Conservation (phyloP, 2,329 filamentous ascomycete species). For the Podosphaera fusca region DNA sequence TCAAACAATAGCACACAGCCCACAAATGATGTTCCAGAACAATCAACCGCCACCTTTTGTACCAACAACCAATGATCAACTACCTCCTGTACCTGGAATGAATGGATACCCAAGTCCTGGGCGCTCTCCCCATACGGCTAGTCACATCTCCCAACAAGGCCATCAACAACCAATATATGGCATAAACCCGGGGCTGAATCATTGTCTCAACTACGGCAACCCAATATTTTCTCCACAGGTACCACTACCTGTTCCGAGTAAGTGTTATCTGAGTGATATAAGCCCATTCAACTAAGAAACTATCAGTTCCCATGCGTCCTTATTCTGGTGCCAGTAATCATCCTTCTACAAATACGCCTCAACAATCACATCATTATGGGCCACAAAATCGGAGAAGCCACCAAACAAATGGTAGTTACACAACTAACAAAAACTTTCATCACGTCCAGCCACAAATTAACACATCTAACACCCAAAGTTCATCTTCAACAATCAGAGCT, state of each 20-base stretch:
- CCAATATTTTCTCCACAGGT: constrained; percentile 50
- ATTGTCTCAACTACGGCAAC: constrained; percentile 30
- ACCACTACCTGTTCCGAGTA: constrained; percentile 51
- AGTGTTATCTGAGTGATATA: constrained; percentile 17
- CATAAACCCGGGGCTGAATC: constrained; percentile 53
- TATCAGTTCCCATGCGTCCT: constrained; percentile 33
- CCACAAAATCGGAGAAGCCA: constrained; percentile 29
- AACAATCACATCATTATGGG: constrained; percentile 33
- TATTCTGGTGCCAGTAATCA: constrained; percentile 35
- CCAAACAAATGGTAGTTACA: constrained; percentile 26
- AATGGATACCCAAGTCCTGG: constrained; percentile 79
- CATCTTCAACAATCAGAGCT: constrained; percentile 17
- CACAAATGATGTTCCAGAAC: constrained; percentile 69
- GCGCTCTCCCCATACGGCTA: constrained; percentile 71
- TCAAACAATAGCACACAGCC: constrained; percentile 45
- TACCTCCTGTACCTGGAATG: constrained; percentile 36
- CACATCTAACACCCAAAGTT: constrained; percentile 17
- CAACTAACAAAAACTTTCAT: constrained; percentile 27
- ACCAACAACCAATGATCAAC: constrained; percentile 29
- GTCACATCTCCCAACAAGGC: constrained; percentile 81
- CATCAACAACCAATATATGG: constrained; percentile 42
- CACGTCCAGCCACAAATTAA: constrained; percentile 19
- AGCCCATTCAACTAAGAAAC: not conserved
- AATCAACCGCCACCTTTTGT: constrained; percentile 35
- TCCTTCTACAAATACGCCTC: constrained; percentile 36